phyloP scores from a whole-genome alignment of 306 rosid species.

The Begonia fuchsioides region DNA sequence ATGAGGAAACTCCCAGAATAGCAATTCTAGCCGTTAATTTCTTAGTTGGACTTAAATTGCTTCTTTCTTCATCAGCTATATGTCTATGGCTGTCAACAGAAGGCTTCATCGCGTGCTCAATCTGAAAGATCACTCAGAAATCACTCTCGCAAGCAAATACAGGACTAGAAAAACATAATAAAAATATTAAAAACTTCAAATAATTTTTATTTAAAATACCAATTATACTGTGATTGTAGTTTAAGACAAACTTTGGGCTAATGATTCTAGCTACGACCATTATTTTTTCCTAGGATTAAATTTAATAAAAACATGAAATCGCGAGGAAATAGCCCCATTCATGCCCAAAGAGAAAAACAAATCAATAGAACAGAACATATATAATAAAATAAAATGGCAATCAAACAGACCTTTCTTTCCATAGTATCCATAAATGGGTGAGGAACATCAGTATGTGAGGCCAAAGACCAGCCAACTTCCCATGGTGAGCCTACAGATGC shows the following conservation, averaged over 20 bases:
- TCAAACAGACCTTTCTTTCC: constrained; percentile 26
- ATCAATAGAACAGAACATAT: no score
- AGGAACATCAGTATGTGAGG: constrained; percentile 39
- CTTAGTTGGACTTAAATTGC: constrained; percentile 24
- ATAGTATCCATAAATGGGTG: constrained; percentile 22
- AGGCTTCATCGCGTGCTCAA: constrained; percentile 19
- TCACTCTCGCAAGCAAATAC: background rate
- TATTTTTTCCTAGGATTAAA: background rate
- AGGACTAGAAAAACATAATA: background rate
- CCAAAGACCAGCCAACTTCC: constrained; percentile 97
- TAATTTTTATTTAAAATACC: no score
- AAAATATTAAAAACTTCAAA: background rate
- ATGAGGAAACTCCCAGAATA: constrained; percentile 55
- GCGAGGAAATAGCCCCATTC: background rate
- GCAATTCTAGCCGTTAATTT: constrained; percentile 64
- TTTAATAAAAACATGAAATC: background rate
- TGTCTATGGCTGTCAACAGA: constrained; percentile 33
- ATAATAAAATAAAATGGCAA: no score
- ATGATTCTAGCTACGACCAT: background rate
- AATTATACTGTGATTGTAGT: no score
- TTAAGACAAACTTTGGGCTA: no score
- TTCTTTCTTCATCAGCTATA: constrained; percentile 27
- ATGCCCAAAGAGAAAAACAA: no score
- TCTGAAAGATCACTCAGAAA: background rate
- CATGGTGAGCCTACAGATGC: constrained; percentile 58